These are phyloP conservation scores for Penicillium flavigenum DNA, from an alignment of 495 filamentous ascomycete genomes.

Conservation along the genomic window DNA sequence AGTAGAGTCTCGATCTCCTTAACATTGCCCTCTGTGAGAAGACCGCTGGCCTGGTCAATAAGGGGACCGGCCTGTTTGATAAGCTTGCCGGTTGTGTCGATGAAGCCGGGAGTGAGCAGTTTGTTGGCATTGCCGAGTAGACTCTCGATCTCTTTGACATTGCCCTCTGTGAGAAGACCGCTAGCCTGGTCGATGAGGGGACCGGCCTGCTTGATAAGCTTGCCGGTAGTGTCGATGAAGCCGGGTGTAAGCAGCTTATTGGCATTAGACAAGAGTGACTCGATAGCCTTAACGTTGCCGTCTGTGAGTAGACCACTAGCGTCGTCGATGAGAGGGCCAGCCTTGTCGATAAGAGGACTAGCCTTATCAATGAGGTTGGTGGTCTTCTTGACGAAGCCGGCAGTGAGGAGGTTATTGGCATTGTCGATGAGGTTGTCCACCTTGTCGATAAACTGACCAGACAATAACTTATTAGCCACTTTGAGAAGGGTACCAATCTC, in stretches of 20 bases:
- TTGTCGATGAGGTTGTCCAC: conserved; percentile 22
- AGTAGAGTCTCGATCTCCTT: conserved; percentile 39
- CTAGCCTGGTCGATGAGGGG: conserved; percentile 25
- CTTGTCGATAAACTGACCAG: conserved; percentile 31
- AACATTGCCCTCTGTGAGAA: conserved; percentile 36
- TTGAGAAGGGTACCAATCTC: conserved; percentile 40
- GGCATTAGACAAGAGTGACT: conserved; percentile 39
- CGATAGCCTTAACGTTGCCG: conserved; percentile 36
- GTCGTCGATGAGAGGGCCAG: conserved; percentile 38
- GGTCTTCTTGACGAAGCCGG: conserved; percentile 25
- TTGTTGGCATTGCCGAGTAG: conserved; percentile 1
- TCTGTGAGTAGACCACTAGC: conserved; percentile 42
- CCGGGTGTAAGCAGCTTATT: conserved; percentile 36
- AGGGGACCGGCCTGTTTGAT: conserved; percentile 38
- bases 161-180: conserved; percentile 10
- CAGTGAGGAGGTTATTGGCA: conserved; percentile 22
- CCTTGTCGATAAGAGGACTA: conserved; percentile 35
- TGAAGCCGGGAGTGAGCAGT: conserved; percentile 8
- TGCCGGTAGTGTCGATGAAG: conserved; percentile 43
- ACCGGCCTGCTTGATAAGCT: conserved; percentile 37
- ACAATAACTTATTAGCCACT: conserved; percentile 32
- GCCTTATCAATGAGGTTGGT: conserved; percentile 37
- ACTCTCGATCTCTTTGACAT: conserved; percentile 7
- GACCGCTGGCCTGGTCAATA: conserved; percentile 33
- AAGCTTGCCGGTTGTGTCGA: conserved; percentile 34